A percentile compares a stretch with the other conserved stretches of the same genome.
Conservation (phyloP, 179 eudicot genomes). For the Spinacia oleracea region DNA sequence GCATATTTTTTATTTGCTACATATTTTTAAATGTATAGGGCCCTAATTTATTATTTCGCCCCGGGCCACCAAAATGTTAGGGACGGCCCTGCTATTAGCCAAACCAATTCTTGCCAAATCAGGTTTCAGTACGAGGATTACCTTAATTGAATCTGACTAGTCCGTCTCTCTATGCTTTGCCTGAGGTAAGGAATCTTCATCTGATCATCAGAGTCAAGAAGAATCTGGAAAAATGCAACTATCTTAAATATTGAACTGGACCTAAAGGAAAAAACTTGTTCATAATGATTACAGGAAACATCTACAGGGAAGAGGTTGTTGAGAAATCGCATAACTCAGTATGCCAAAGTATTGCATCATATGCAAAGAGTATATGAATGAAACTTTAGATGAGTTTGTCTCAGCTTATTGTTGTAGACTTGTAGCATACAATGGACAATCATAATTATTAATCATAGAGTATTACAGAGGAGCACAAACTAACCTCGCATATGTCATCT, state of each 20-base stretch:
- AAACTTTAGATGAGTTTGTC: not conserved
- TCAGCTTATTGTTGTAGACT: not conserved
- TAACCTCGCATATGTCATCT: conserved; percentile 71
- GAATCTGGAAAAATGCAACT: conserved; percentile 38
- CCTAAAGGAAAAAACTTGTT: not conserved
- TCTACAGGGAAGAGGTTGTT: not conserved
- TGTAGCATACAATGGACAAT: not conserved
- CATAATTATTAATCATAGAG: not conserved
- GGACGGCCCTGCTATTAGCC: no score
- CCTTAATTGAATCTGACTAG: conserved; percentile 49
- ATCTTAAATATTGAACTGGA: not conserved
- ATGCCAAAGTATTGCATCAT: not conserved
- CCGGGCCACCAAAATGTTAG: no score
- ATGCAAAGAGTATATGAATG: not conserved
- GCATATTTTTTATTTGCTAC: no score
- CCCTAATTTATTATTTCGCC: no score
- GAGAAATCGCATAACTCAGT: not conserved
- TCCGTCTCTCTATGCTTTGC: conserved; percentile 38
- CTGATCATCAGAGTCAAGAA: conserved; percentile 61
- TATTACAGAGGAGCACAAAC: conserved; percentile 16
- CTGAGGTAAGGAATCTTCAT: conserved; percentile 63
- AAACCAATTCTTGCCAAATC: not conserved
- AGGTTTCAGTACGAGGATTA: conserved; percentile 18
- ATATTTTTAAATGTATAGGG: no score
- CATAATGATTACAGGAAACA: not conserved